Percentiles rank a stretch among this genome's conserved stretches.
Conservation (phyloP, 2,329 filamentous ascomycete species). For the Myriosclerotinia scirpicola region DNA sequence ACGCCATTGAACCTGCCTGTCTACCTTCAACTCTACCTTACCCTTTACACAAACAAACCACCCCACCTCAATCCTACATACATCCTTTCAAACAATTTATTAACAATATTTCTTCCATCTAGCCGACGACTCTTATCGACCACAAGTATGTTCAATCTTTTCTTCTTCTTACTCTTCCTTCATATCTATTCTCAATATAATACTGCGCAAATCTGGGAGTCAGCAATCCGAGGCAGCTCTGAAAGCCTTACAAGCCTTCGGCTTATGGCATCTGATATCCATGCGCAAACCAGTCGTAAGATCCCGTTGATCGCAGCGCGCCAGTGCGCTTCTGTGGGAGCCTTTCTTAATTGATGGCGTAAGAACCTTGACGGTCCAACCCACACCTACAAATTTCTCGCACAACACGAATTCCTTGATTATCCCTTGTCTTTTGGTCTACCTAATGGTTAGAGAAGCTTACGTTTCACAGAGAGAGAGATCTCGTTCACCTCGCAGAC, state of each 20-base stretch:
- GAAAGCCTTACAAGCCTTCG: conserved; percentile 12
- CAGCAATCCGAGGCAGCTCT: conserved; percentile 10
- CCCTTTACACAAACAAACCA: conserved; percentile 20
- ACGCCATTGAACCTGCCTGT: conserved; percentile 8
- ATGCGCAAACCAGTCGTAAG: conserved; percentile 23
- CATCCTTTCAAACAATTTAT: conserved; percentile 10
- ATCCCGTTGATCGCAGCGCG: conserved; percentile 17
- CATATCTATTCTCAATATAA: conserved; percentile 8
- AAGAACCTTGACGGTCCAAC: conserved; percentile 30
- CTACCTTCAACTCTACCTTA: conserved; percentile 18
- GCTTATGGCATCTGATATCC: conserved; percentile 20
- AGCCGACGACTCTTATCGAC: conserved; percentile 27
- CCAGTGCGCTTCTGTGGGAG: conserved; percentile 22
- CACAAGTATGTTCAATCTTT: conserved; percentile 24
- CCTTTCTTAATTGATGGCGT: conserved; percentile 24
- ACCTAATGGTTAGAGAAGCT: conserved; percentile 37
- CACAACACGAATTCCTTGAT: conserved; percentile 31
- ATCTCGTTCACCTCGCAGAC: conserved; percentile 82
- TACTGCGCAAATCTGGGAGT: conserved; percentile 12
- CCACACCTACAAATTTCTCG: conserved; percentile 13
- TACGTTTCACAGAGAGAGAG: conserved; percentile 69
- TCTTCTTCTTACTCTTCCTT: not conserved
- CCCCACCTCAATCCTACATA: conserved; percentile 20
- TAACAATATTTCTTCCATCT: conserved; percentile 23
- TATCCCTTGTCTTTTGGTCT: conserved; percentile 21